Evolutionary conservation across 345 rosid genomes (phyloP).

Genomic region (Camelina sativa): DNA sequence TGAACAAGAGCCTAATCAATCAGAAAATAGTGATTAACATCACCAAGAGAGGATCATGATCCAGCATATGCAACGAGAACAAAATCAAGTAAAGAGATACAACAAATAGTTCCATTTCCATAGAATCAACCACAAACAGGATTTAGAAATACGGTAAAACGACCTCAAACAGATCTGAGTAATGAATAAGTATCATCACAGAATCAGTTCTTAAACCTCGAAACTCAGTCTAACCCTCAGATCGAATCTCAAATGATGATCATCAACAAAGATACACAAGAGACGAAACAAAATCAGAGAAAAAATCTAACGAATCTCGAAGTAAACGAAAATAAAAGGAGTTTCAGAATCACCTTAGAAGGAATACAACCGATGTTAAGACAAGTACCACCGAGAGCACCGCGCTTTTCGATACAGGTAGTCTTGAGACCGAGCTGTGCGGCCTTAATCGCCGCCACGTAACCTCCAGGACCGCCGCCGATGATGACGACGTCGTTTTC

Average conservation of each 20-base stretch:
- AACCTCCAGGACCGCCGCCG: constrained; percentile 99
- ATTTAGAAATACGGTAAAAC: too few relatives aligned
- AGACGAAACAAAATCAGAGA: not conserved
- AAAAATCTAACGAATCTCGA: constrained; percentile 15
- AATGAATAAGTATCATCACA: constrained; percentile 24
- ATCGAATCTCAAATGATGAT: constrained; percentile 25
- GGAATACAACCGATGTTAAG: constrained; percentile 99
- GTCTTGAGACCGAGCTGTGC: constrained; percentile 97
- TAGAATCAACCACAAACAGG: constrained; percentile 8
- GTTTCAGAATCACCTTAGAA: constrained; percentile 68
- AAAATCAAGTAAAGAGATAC: not conserved
- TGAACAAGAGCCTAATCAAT: constrained; percentile 8
- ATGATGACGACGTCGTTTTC: constrained; percentile 94
- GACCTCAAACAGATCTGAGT: constrained; percentile 19
- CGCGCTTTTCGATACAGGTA: constrained; percentile 97
- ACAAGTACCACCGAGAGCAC: constrained; percentile 97
- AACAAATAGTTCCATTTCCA: constrained; percentile 8
- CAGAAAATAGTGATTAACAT: too few relatives aligned
- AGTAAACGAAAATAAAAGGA: not conserved
- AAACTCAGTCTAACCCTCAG: constrained; percentile 18
- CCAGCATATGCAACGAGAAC: constrained; percentile 5
- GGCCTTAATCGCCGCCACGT: constrained; percentile 99
- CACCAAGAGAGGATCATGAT: constrained; percentile 2
- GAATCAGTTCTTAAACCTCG: constrained; percentile 12
- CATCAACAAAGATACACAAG: not conserved